Percentiles rank a stretch among this genome's conserved stretches.
phyloP scores from a whole-genome alignment of 2,329 filamentous ascomycete species.

The Calonectria hongkongensis region DNA sequence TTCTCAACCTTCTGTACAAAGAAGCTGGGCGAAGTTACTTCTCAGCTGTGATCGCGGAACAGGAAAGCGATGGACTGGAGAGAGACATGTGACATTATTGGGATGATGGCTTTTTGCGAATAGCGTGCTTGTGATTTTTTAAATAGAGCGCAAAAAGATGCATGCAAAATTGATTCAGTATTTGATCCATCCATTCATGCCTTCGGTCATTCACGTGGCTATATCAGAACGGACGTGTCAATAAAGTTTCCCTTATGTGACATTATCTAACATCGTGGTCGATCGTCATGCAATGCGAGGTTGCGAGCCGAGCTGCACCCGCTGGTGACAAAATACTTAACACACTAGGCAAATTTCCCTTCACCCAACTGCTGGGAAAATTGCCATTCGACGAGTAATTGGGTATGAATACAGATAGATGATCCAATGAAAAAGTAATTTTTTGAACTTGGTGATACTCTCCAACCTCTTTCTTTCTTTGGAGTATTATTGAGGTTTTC shows the following conservation, averaged over 20 bases:
- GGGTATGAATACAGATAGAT: no score
- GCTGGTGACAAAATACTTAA: no score
- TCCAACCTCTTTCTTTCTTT: no score
- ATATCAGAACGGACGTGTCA: not conserved
- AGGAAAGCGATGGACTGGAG: slow-evolving; percentile 3
- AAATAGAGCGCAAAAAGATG: slow-evolving; percentile 8
- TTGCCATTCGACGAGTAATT: no score
- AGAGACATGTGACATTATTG: not conserved
- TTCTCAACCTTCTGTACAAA: slow-evolving; percentile 84
- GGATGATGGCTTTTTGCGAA: not conserved
- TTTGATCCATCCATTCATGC: not conserved
- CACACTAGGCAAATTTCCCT: no score
- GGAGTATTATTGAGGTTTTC: no score
- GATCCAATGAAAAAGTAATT: no score
- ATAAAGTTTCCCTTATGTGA: not conserved
- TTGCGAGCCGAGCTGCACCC: not conserved
- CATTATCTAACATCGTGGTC: not conserved
- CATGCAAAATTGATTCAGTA: slow-evolving; percentile 10
- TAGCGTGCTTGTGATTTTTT: slow-evolving; percentile 26
- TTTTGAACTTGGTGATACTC: no score
- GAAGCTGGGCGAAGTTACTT: slow-evolving; percentile 63
- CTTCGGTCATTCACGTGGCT: no score
- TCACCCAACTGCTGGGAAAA: no score
- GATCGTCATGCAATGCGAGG: not conserved
- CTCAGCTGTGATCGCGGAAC: slow-evolving; percentile 51